A percentile compares a stretch with the other conserved stretches of the same genome.
phyloP scores from a whole-genome alignment of 2,329 filamentous ascomycete genomes.

The Fusarium xylarioides region DNA sequence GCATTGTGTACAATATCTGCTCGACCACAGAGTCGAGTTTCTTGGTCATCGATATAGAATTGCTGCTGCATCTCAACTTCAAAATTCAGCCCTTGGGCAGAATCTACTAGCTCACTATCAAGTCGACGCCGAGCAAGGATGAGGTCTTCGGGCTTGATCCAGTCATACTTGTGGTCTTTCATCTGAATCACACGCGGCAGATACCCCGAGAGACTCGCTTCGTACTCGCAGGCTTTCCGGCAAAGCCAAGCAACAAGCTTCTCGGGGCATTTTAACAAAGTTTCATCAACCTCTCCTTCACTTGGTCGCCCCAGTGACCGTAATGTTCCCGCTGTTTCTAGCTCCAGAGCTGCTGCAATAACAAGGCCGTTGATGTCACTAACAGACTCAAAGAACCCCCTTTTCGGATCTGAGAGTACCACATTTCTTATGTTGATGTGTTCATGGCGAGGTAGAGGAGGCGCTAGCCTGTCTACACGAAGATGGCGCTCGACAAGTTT shows the following conservation, averaged over 20 bases:
- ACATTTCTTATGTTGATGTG: conserved; percentile 32
- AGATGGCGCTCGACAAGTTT: conserved; percentile 26
- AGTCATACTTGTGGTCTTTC: conserved; percentile 40
- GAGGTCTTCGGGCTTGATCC: conserved; percentile 38
- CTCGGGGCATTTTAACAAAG: neutral
- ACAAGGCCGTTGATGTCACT: conserved; percentile 44
- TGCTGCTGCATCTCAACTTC: neutral
- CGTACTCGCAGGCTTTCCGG: conserved; percentile 39
- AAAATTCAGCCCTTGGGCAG: conserved; percentile 1
- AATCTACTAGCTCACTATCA: conserved; percentile 7
- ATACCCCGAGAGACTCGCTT: conserved; percentile 38
- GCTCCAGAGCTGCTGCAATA: conserved; percentile 40
- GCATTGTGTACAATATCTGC: conserved; percentile 18
- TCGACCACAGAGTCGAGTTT: conserved; percentile 8
- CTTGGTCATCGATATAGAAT: neutral
- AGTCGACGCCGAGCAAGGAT: conserved; percentile 33
- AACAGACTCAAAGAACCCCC: conserved; percentile 37
- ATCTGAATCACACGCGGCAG: conserved; percentile 40
- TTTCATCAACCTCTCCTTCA: neutral
- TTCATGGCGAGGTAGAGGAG: neutral
- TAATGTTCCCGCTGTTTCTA: conserved; percentile 27
- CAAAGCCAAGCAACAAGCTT: conserved; percentile 39
- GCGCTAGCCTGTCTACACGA: conserved; percentile 6
- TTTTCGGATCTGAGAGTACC: conserved; percentile 19
- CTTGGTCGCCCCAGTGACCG: conserved; percentile 8